Evolutionary conservation across 768 basidiomycete species (phyloP).

Genomic region (Antrodiella citrinella): DNA sequence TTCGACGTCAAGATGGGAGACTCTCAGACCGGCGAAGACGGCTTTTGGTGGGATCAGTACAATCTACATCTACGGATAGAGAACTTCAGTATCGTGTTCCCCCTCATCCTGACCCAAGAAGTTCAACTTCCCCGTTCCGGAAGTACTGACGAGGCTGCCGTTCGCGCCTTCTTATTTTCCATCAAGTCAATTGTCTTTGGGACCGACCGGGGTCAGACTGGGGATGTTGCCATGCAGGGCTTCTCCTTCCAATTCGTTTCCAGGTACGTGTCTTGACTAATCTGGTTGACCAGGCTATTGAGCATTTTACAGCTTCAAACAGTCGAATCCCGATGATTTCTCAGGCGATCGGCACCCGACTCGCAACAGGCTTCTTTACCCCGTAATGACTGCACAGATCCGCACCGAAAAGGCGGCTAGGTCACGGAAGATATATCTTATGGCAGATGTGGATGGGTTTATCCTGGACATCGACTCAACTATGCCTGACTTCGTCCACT

Average conservation of each 20-base stretch:
- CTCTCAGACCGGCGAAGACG: slow-evolving; percentile 18
- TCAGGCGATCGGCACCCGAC: slow-evolving; percentile 57
- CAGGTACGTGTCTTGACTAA: slow-evolving; percentile 39
- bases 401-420: slow-evolving; percentile 42
- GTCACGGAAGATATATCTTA: slow-evolving; percentile 49
- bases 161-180: slow-evolving; percentile 82
- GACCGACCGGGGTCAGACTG: slow-evolving; percentile 69
- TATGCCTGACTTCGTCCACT: slow-evolving; percentile 71
- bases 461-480: slow-evolving; percentile 76
- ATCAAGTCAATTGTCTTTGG: slow-evolving; percentile 68
- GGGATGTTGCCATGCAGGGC: slow-evolving; percentile 60
- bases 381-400: slow-evolving; percentile 72
- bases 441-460: slow-evolving; percentile 75
- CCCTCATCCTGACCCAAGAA: slow-evolving; percentile 57
- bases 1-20: slow-evolving; percentile 59
- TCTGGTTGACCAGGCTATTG: neutral
- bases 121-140: slow-evolving; percentile 40
- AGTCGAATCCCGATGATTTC: slow-evolving; percentile 65
- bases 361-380: slow-evolving; percentile 68
- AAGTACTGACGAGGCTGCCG: slow-evolving; percentile 32
- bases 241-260: slow-evolving; percentile 84
- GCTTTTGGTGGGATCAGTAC: slow-evolving; percentile 50
- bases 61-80: slow-evolving; percentile 46
- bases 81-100: slow-evolving; percentile 87
- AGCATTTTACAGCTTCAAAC: slow-evolving; percentile 69